A percentile compares a stretch with the other conserved stretches of the same genome.
These are phyloP conservation scores for Zarea fungicola DNA, from an alignment of 2,329 filamentous ascomycete genomes.

Conservation along the genomic window DNA sequence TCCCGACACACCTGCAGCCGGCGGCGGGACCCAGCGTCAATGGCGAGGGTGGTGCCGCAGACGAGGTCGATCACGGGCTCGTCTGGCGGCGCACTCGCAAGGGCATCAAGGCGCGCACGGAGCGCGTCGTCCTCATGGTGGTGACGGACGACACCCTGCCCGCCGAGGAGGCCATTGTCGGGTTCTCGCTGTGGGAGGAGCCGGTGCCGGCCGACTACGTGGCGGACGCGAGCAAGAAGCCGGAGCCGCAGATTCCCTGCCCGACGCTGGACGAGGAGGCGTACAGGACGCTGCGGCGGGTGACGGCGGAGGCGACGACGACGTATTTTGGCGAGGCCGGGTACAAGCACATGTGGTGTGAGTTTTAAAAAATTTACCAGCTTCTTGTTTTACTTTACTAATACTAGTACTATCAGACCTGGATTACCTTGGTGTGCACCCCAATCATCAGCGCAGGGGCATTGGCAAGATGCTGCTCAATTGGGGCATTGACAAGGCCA, in stretches of 20 bases:
- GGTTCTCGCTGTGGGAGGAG: conserved; percentile 19
- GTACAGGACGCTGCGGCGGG: conserved; percentile 10
- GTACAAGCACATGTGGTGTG: conserved; percentile 15
- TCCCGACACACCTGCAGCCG: conserved; percentile 15
- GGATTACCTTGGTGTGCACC: conserved; percentile 17
- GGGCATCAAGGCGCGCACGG: conserved; percentile 11
- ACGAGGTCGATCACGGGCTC: too few relatives aligned
- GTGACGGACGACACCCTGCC: conserved; percentile 16
- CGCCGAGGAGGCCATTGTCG: conserved; percentile 15
- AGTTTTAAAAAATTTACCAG: neutral
- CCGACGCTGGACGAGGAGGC: conserved; percentile 16
- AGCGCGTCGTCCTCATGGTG: conserved; percentile 16
- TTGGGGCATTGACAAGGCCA: conserved; percentile 15
- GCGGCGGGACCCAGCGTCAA: conserved; percentile 4
- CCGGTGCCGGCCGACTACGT: conserved; percentile 8
- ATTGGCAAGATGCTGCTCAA: conserved; percentile 17
- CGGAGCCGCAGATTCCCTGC: too few relatives aligned
- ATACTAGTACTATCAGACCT: conserved; percentile 13
- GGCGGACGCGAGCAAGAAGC: conserved; percentile 8
- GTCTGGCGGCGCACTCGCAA: conserved; percentile 17
- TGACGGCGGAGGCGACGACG: conserved; percentile 8
- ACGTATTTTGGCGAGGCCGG: conserved; percentile 16
- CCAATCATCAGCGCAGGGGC: conserved; percentile 16
- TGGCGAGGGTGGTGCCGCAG: too few relatives aligned
- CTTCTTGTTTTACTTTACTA: neutral